Evolutionary conservation across 768 basidiomycete species (phyloP), one percentile per base, ranked within the genome.

Genomic region (Podaxis sp.): DNA sequence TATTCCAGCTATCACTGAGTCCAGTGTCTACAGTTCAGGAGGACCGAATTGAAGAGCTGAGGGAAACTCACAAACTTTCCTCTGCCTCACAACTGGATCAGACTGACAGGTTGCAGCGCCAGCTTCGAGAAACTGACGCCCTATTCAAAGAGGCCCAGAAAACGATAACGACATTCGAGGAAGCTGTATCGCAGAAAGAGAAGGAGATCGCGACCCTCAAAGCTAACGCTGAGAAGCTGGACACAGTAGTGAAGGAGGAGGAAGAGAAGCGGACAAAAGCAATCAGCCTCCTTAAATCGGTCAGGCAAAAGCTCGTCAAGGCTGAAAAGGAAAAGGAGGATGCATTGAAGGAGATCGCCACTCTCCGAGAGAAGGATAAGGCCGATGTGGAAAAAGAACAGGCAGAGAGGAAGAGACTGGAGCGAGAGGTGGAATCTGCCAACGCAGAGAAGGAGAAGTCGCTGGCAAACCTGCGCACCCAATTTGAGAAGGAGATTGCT

Each of bases 251-350:
- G 4, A 97, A 93, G 73, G 96, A 98, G 64, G 97, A 99, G 71
- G 97, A 99, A 73, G 97, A 99, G 76, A 99, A 99, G 75, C 87
- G 96, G 12, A 86, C 88, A 20, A 99, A 99, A 70, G 96, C 96
- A 0, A 90, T 99, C 66, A 90, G 88, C 56, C 77, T 98, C 28
- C 79, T 99, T 62, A 98, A 98, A 76, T 95, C 95, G 1, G 93
- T 99, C n/a, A 79, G 97, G 60, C 89, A 95, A 76, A 99, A 98
- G 74, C 78, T 96, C n/a, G 93, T 98, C 30, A 98, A 95, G 71
- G 89, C 94, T 4, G 96, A 99, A 75, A 95, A 95, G 78, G 95
- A 96, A 24, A 86, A 86, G 67, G 95, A 98, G 40, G 95, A 96
- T 63, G 80, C 84, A 0, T 63, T 83, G 55, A 87, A 83, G 69